These are phyloP conservation scores for Coelastrella sp. DNA, from an alignment of 139 green algal species.

Conservation along the genomic window DNA sequence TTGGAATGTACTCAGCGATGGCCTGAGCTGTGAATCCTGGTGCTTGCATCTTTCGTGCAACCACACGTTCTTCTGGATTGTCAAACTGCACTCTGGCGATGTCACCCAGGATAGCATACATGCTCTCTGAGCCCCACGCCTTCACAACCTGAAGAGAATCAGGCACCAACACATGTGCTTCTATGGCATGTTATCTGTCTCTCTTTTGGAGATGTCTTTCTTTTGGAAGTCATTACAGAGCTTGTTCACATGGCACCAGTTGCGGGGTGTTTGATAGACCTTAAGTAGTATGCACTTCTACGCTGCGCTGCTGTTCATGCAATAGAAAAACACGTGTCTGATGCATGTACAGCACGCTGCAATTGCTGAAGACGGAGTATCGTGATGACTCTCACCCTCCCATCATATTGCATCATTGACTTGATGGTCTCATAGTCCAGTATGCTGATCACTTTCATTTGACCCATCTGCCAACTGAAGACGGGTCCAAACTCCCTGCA, in stretches of 20 bases:
- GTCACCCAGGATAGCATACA: constrained; percentile 7
- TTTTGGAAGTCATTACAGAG: too few relatives aligned
- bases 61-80: neutral
- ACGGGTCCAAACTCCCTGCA: constrained; percentile 24
- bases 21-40: neutral
- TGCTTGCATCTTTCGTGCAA: neutral
- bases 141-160: neutral
- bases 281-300: too few relatives aligned
- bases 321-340: too few relatives aligned
- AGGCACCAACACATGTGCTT: neutral
- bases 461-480: constrained; percentile 9
- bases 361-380: too few relatives aligned
- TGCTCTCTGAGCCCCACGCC: neutral
- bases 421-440: constrained; percentile 5
- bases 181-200: too few relatives aligned
- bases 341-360: too few relatives aligned
- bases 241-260: too few relatives aligned
- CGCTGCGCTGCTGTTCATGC: too few relatives aligned
- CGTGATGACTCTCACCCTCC: neutral
- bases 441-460: neutral
- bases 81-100: neutral
- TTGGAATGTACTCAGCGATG: neutral
- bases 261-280: too few relatives aligned
- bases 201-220: too few relatives aligned
- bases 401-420: neutral